Evolutionary conservation across 768 basidiomycete species (phyloP), one percentile per base, ranked within the genome.

Genomic region (Mycena leptocephala): DNA sequence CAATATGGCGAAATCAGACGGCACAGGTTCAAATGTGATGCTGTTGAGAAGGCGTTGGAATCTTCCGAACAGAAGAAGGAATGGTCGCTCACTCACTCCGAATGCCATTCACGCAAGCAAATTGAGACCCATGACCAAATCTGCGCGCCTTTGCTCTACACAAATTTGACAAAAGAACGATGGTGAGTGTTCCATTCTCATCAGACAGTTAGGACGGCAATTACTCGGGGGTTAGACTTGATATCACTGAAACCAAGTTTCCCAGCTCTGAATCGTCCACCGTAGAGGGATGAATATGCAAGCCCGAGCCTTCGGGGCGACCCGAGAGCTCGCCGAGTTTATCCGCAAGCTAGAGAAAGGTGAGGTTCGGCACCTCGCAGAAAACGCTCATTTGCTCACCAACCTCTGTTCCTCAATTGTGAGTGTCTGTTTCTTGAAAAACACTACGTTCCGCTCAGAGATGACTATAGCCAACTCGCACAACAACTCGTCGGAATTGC

Each of bases 21-120:
- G 89, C 9, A 86, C 80, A n/a, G 79, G 83, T 79, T 90, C 88
- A 75, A 89, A 90, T 3, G 87, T 85, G 76, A 88, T 87, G 72
- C 56, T 20, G 62, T 10, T 35, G n/a, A 61, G 39, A 62, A 62
- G 59, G n/a, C 59, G 59, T 62, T 62, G 35, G 35, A 62, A 62
- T 28, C 59, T 59, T 59, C 33, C 58, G 58, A 62, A 26, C 48
- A 37, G 41, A 68, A 56, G 22, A 51, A 33, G 22, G 61, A 41
- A 74, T 74, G 70, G 41, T 46, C 43, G 59, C 76, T 32, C 58
- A 80, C 82, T 79, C 79, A 39, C 79, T 73, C 22, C 80, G 83
- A 0, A 84, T 62, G 59, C 59, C 59, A 62, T 62, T 62, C 59
- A 62, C 59, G 59, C 59, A 62, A 62, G 59, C 35, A 62, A 62